Evolutionary conservation across 2,329 filamentous ascomycete genomes (phyloP), one percentile per base, ranked within the genome.

Genomic region (Macrophomina tecta): DNA sequence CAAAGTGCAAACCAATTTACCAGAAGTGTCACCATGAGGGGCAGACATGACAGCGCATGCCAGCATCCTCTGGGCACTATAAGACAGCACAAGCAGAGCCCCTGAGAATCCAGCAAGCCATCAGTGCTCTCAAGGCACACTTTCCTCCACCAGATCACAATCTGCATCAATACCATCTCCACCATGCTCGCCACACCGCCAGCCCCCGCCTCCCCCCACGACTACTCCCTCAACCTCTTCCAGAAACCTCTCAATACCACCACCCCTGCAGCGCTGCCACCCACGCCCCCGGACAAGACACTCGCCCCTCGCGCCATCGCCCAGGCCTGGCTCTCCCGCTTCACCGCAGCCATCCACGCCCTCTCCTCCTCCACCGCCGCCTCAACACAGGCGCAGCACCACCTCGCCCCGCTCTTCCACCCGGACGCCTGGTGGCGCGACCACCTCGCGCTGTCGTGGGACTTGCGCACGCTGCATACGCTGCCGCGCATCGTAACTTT

Each of bases 381-480:
- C 23, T 23, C 23, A 28, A 14, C 46, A 49, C 1, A 8, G 16
- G 1, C 8, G 18, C 46, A 18, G 46, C 14, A 69, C 23, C 64
- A 64, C 7, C 64, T 77, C 7, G 16, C 58, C 32, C 46, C 60
- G 23, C 30, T 86, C 5, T 83, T 87, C 55, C 70, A 79, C 3
- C 69, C 77, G 0, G 77, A 83, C 16, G 82, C 84, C 65, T 87
- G 82, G 74, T 89, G 86, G 87, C 82, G 86, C 6, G 87, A 89
- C 70, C 85, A 87, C 51, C 77, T 89, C 0, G 83, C 81, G 30
- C 73, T 89, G 1, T 82, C 84, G 0, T 89, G 86, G 86, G 82
- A 84, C 49, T 83, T 86, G 48, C 83, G 81, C 65, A 87, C 84
- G 1, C 72, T 85, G 0, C 79, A 84, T n/a, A 80, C 81, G 0